Percentiles rank a stretch among this genome's conserved stretches.
These are phyloP conservation scores for Neonectria ditissima DNA, from an alignment of 2,329 filamentous ascomycete species.

Conservation along the genomic window DNA sequence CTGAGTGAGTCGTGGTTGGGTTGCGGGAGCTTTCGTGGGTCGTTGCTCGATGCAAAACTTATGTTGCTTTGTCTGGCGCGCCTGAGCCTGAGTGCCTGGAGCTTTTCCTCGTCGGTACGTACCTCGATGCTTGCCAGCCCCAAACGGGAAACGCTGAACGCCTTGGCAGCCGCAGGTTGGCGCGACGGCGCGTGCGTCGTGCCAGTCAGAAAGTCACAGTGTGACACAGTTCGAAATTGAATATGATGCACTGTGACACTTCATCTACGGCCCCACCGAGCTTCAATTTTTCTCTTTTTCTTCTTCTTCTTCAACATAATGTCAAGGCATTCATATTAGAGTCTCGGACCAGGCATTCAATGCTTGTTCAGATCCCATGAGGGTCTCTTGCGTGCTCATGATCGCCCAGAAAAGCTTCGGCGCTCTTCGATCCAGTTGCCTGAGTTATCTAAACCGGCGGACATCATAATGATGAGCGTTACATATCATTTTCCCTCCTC, in stretches of 20 bases:
- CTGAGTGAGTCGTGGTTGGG: constrained; percentile 22
- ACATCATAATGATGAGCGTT: constrained; percentile 58
- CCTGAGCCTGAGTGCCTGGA: constrained; percentile 16
- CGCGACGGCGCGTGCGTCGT: constrained; percentile 34
- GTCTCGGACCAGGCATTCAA: constrained; percentile 95
- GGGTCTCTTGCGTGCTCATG: constrained; percentile 97
- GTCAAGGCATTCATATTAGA: constrained; percentile 97
- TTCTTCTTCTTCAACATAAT: constrained; percentile 69
- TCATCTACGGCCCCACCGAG: constrained; percentile 42
- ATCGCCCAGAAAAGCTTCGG: constrained; percentile 86
- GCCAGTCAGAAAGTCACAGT: constrained; percentile 34
- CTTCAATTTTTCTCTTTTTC: constrained; percentile 44
- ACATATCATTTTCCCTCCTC: constrained; percentile 61
- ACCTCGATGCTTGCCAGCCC: constrained; percentile 28
- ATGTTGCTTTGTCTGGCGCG: constrained; percentile 42
- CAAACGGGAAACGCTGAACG: constrained; percentile 5
- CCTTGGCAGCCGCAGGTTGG: constrained; percentile 15
- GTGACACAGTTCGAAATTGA: rapidly evolving
- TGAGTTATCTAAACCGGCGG: constrained; percentile 61
- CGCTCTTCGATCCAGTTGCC: constrained; percentile 80
- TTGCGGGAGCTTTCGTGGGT: constrained; percentile 30
- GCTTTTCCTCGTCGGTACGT: constrained; percentile 35
- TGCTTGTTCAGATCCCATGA: constrained; percentile 90
- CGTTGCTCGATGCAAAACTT: constrained; percentile 36
- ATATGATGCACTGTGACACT: constrained; percentile 37